phyloP scores from a whole-genome alignment of 2,329 filamentous ascomycete species.

The Colletotrichum spaethianum region DNA sequence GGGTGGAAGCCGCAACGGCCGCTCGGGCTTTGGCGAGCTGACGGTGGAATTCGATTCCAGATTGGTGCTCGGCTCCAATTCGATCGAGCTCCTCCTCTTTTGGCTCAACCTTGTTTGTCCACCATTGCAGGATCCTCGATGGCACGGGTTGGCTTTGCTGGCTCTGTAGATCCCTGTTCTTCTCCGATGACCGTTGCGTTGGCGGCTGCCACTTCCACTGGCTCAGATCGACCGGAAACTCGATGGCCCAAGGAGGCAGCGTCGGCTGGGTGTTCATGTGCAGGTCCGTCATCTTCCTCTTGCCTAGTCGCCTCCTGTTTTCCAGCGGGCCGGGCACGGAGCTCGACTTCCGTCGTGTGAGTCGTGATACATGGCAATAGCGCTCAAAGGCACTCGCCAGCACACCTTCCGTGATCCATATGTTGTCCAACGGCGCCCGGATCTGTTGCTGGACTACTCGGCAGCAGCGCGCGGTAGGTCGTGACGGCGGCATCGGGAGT shows the following conservation, averaged over 20 bases:
- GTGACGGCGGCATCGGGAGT: constrained; percentile 20
- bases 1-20: constrained; percentile 25
- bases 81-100: not conserved
- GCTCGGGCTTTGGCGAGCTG: constrained; percentile 32
- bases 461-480: constrained; percentile 59
- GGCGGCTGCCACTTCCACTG: constrained; percentile 69
- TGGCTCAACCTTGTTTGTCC: not conserved
- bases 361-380: constrained; percentile 52
- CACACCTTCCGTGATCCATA: constrained; percentile 74
- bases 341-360: constrained; percentile 49
- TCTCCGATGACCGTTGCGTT: constrained; percentile 48
- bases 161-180: constrained; percentile 42
- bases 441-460: constrained; percentile 60
- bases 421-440: constrained; percentile 55
- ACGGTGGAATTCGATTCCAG: constrained; percentile 1
- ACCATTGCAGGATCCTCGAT: not conserved
- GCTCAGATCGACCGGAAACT: constrained; percentile 59
- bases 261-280: constrained; percentile 56
- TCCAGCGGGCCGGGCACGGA: constrained; percentile 69
- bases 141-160: not conserved
- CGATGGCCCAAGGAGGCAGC: constrained; percentile 63
- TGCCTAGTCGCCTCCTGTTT: constrained; percentile 66
- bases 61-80: not conserved
- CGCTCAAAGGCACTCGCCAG: constrained; percentile 65
- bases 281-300: constrained; percentile 67